Evolutionary conservation across 2,329 filamentous ascomycete species (phyloP).

Genomic region (Fusarium tjaetaba): DNA sequence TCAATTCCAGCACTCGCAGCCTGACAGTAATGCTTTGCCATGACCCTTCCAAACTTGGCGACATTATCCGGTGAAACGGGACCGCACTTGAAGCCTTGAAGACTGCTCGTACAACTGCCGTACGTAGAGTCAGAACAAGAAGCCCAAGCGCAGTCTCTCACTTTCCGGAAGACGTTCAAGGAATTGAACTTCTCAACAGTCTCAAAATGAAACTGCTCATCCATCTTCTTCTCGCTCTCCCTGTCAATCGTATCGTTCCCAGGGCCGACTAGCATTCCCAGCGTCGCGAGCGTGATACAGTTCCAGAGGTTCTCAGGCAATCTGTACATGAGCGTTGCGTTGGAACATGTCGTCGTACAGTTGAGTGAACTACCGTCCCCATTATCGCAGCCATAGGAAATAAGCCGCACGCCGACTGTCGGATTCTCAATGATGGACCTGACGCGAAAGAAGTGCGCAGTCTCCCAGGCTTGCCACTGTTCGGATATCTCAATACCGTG

Average conservation of each 20-base stretch:
- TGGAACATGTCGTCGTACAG: not conserved
- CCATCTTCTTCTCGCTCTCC: not conserved
- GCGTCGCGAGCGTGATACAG: not conserved
- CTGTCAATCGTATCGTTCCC: not conserved
- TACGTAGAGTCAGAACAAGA: not conserved
- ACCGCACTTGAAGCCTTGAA: too few relatives aligned
- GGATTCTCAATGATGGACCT: not conserved
- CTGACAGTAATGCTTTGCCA: too few relatives aligned
- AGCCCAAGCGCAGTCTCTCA: not conserved
- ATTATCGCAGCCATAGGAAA: not conserved
- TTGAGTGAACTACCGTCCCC: not conserved
- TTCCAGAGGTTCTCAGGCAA: not conserved
- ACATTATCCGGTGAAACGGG: too few relatives aligned
- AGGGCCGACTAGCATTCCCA: not conserved
- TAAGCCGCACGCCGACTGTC: not conserved
- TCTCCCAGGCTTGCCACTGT: constrained; percentile 10
- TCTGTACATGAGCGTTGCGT: not conserved
- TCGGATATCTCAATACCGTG: not conserved
- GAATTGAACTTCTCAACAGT: not conserved
- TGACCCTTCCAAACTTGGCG: too few relatives aligned
- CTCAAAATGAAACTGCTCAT: not conserved
- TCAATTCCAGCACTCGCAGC: too few relatives aligned
- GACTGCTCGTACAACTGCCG: not conserved
- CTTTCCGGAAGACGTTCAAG: not conserved
- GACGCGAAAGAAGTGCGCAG: not conserved